These are phyloP conservation scores for Penicillium parvum DNA, from an alignment of 495 filamentous ascomycete genomes.

Conservation along the genomic window DNA sequence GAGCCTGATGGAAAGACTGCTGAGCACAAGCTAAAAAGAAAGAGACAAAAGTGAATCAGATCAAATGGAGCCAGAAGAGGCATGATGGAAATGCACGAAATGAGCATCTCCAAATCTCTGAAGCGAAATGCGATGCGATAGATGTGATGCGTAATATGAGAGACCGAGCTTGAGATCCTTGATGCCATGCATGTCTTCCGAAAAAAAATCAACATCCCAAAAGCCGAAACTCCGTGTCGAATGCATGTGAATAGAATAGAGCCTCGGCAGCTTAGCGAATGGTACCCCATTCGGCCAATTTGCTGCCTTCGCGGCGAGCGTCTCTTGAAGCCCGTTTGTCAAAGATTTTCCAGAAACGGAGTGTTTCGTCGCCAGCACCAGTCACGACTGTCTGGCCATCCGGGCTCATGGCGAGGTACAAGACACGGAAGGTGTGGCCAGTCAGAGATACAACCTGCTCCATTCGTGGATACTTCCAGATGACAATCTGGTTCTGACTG, in stretches of 20 bases:
- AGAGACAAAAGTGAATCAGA: conserved; percentile 4
- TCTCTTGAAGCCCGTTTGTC: conserved; percentile 56
- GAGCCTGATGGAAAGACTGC: conserved; percentile 5
- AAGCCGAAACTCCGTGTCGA: conserved; percentile 37
- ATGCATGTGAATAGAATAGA: conserved; percentile 30
- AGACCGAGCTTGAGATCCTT: conserved; percentile 12
- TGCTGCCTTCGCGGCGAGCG: conserved; percentile 49
- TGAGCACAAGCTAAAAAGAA: conserved; percentile 8
- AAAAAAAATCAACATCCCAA: conserved; percentile 10
- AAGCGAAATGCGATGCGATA: conserved; percentile 22
- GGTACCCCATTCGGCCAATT: conserved; percentile 63
- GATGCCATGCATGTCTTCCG: conserved; percentile 24
- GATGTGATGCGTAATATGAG: conserved; percentile 29
- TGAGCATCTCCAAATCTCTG: background rate
- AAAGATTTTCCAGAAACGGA: conserved; percentile 97
- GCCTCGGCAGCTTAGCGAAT: conserved; percentile 51
- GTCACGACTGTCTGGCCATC: conserved; percentile 93
- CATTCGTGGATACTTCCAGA: conserved; percentile 99
- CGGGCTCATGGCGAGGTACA: conserved; percentile 96
- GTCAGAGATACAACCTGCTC: conserved; percentile 91
- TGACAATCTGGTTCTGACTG: conserved; percentile 93
- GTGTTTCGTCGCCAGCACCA: conserved; percentile 91
- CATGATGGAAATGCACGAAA: conserved; percentile 2
- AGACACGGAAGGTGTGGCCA: conserved; percentile 91
- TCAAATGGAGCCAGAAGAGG: conserved; percentile 9